A percentile compares a stretch with the other conserved stretches of the same genome.
Evolutionary conservation across 148 eudicot genomes (phyloP).

Genomic region (Persicaria tinctoria): DNA sequence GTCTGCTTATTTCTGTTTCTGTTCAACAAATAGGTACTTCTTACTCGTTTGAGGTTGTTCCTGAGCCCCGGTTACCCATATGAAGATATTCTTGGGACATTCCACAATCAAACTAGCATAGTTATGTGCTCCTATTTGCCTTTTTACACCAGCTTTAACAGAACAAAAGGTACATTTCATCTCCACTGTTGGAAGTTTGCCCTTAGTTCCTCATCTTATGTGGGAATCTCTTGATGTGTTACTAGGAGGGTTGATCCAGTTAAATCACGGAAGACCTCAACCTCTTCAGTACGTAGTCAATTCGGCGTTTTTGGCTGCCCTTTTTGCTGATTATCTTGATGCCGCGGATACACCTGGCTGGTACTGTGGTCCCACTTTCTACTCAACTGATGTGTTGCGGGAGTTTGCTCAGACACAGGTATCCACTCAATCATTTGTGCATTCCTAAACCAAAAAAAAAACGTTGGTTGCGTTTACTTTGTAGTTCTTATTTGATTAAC

Average conservation of each 20-base stretch:
- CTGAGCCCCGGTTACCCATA: conserved; percentile 89
- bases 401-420: conserved; percentile 84
- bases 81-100: conserved; percentile 64
- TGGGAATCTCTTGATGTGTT: background rate
- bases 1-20: background rate
- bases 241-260: conserved; percentile 74
- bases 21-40: conserved; percentile 41
- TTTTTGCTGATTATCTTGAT: conserved; percentile 73
- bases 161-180: conserved; percentile 58
- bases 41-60: conserved; percentile 79
- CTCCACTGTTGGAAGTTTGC: background rate
- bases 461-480: no score
- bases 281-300: conserved; percentile 90
- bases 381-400: conserved; percentile 52
- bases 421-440: background rate
- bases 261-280: conserved; percentile 87
- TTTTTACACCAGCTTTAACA: conserved; percentile 56
- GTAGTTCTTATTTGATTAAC: no score
- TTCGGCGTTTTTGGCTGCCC: conserved; percentile 84
- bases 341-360: conserved; percentile 90
- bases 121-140: conserved; percentile 89
- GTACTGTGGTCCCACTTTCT: conserved; percentile 84
- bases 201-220: background rate
- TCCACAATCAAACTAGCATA: conserved; percentile 74
- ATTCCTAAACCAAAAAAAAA: no score